Evolutionary conservation across 2,329 filamentous ascomycete species (phyloP), one percentile per base, ranked within the genome.

Genomic region (Hypoxylon sp.): DNA sequence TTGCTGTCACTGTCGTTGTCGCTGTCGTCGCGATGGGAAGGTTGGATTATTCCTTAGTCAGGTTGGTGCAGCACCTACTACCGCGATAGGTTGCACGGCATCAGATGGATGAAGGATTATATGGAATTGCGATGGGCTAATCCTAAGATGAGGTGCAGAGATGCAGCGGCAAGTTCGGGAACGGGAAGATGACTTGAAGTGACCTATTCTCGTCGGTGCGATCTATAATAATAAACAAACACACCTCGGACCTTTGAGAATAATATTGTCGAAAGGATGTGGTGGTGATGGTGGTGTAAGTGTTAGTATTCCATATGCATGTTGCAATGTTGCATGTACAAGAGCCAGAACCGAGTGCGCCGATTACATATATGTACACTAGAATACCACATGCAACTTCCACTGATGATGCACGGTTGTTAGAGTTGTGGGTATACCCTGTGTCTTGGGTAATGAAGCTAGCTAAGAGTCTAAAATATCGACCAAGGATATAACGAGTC

Each of bases 41-140:
- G 35, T 50, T 65, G 59, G 52, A 66, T 64, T 54, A 47, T 56
- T 29, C 46, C 57, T 70, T 71, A 70, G 69, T 70, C 67, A 70
- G 63, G 67, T 60, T 56, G 60, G 2, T 67, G 69, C 69, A 71
- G 69, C 66, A 62, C 14, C 47, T 62, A 51, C 61, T 67, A 65
- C 57, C 35, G 44, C 57, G 5, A 48, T 8, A 59, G 44, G 69
- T 67, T 59, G 67, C 67, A 67, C 69, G 52, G 33, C 66, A 66
- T 61, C 44, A 64, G 59, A 62, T 63, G 63, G 60, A 63, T 52
- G 68, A 37, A 46, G 42, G 48, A 52, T 53, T 48, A 53, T 47
- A 33, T n/a, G n/a, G n/a, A n/a, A 52, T 71, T 53, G 52, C 55
- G 59, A 63, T 51, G 62, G 35, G 42, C 35, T 59, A 54, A 65